Evolutionary conservation across 2,329 filamentous ascomycete genomes (phyloP), one percentile per base, ranked within the genome.

Genomic region (Westerdykella sp.): DNA sequence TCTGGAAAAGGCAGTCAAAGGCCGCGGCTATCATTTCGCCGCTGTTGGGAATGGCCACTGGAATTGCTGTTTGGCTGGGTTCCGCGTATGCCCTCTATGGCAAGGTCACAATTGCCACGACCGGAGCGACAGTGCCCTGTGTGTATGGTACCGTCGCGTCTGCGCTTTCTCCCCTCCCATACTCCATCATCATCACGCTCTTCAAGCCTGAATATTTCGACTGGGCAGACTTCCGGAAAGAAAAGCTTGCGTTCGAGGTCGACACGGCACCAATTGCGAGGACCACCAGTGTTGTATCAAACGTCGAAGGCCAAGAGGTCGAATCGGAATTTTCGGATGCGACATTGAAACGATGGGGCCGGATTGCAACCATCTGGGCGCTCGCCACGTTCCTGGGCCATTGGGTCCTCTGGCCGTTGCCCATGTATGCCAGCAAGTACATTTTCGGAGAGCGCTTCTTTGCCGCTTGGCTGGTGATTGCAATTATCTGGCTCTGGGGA

Each of bases 331-430:
- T 28, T 4, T 39, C 45, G 12, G 44, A 48, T 25, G 56, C 62
- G 1, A 62, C 64, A 2, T 51, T 75, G 13, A 74, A 72, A 48
- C 62, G 68, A 31, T 77, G 74, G 75, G 67, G 68, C 1, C 61
- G 60, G 0, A 70, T 74, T 39, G 71, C 72, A 0, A 65, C 70
- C 1, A 58, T 68, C 6, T 75, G 74, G 74, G 66, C 73, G 0
- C 47, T 66, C 0, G 73, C 72, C 0, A 77, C 74, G 0, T 77
- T 77, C 41, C 43, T 77, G 1, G 74, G 74, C 0, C 74, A 77
- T 41, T 76, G 72, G 73, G 72, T 78, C 1, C 45, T 78, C 2
- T 78, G 74, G 74, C 75, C 75, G 1, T 59, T 78, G 36, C 74
- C 74, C 0, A 78, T 78, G 73, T 78, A 78, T 49, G 75, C 69